These are phyloP conservation scores for Triangularia setosa DNA, from an alignment of 2,329 filamentous ascomycete species.

Conservation along the genomic window DNA sequence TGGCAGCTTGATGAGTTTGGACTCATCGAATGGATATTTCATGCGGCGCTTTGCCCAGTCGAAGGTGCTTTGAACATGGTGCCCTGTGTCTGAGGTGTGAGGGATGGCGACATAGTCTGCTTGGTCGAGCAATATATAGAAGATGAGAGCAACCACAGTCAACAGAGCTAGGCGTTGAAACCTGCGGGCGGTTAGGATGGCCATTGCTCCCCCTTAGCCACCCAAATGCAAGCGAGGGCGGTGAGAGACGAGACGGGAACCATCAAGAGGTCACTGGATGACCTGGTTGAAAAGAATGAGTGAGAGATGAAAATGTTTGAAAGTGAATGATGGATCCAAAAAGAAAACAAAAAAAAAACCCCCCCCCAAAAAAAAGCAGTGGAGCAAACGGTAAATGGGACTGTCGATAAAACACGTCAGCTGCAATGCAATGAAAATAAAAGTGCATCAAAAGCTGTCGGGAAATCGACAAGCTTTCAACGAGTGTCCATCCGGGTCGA, in stretches of 20 bases:
- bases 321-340: not conserved
- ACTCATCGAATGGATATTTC: slow-evolving; percentile 24
- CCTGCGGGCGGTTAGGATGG: slow-evolving; percentile 16
- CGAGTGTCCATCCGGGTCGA: slow-evolving; percentile 13
- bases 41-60: slow-evolving; percentile 30
- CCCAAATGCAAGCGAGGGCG: not conserved
- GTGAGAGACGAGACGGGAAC: not conserved
- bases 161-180: slow-evolving; percentile 21
- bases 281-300: not conserved
- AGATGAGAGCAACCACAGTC: slow-evolving; percentile 18
- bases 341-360: not conserved
- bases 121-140: slow-evolving; percentile 20
- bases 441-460: not conserved
- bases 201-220: slow-evolving; percentile 21
- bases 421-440: not conserved
- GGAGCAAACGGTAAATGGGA: not conserved
- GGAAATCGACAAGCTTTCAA: slow-evolving; percentile 10
- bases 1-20: slow-evolving; percentile 30
- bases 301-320: not conserved
- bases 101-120: slow-evolving; percentile 2
- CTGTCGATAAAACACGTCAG: not conserved
- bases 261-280: not conserved
- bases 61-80: slow-evolving; percentile 28
- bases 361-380: not conserved
- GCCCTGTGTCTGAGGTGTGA: not conserved